Percentiles rank a stretch among this genome's conserved stretches.
Conservation (phyloP, 768 basidiomycete species). For the Atractiella rhizophila region DNA sequence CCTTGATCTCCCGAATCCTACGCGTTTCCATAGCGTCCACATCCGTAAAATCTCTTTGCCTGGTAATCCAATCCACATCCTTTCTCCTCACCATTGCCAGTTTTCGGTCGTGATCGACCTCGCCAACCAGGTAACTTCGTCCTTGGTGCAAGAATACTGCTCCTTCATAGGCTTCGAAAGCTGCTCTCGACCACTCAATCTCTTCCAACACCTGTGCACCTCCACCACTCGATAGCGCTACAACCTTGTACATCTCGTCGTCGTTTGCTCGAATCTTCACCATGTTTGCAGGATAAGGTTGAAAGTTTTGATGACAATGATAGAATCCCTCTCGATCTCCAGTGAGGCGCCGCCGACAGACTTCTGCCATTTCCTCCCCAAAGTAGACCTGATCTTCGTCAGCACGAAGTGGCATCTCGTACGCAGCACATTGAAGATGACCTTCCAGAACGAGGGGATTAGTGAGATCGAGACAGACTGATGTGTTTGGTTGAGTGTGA, state of each 20-base stretch:
- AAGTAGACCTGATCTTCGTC: conserved; percentile 44
- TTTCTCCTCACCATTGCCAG: conserved; percentile 41
- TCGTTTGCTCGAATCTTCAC: conserved; percentile 50
- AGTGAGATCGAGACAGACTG: conserved; percentile 44
- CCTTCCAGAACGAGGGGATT: conserved; percentile 53
- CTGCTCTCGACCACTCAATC: conserved; percentile 50
- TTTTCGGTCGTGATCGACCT: conserved; percentile 53
- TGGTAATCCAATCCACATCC: conserved; percentile 67
- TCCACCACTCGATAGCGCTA: conserved; percentile 33
- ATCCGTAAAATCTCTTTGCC: conserved; percentile 54
- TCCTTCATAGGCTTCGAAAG: conserved; percentile 70
- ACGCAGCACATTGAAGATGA: conserved; percentile 64
- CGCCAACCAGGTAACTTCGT: conserved; percentile 46
- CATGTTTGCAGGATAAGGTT: conserved; percentile 48
- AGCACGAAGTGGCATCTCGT: conserved; percentile 51
- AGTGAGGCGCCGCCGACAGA: conserved; percentile 37
- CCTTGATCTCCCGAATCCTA: conserved; percentile 41
- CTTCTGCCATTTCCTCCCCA: conserved; percentile 32
- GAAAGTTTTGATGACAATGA: conserved; percentile 49
- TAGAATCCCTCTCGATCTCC: conserved; percentile 70
- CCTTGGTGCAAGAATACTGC: conserved; percentile 80
- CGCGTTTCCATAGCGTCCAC: conserved; percentile 51
- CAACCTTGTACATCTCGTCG: conserved; percentile 52
- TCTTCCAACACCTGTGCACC: conserved; percentile 40
- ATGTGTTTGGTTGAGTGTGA: conserved; percentile 33